Percentiles rank a stretch among this genome's conserved stretches.
Evolutionary conservation across 805 yeast species (phyloP).

Genomic region (Zygoascus tannicola): DNA sequence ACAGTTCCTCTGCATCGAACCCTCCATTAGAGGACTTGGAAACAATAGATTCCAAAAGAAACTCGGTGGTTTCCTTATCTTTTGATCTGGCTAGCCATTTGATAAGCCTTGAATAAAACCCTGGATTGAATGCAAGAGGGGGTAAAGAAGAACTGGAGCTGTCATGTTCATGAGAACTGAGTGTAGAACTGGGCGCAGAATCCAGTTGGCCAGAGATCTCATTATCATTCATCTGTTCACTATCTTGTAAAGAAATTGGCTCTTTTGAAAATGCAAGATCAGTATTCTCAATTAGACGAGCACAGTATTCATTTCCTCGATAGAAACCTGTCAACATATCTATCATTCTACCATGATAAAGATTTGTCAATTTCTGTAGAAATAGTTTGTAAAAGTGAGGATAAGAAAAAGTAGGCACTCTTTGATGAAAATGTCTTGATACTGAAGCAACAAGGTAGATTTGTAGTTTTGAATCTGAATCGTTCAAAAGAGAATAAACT

Average conservation of each 20-base stretch:
- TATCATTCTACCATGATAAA: constrained; percentile 1
- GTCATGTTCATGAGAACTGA: background rate
- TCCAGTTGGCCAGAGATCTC: background rate
- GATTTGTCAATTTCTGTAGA: constrained; percentile 7
- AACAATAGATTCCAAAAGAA: constrained; percentile 12
- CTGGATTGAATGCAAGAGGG: constrained; percentile 4
- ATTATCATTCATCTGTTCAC: background rate
- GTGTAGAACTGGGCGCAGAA: background rate
- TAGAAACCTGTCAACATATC: constrained; percentile 6
- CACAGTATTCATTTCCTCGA: constrained; percentile 10
- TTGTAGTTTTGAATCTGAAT: constrained; percentile 5
- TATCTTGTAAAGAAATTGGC: background rate
- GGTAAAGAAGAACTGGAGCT: background rate
- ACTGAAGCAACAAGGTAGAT: constrained; percentile 10
- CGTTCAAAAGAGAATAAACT: constrained; percentile 6
- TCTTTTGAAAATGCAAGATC: background rate
- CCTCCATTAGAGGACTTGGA: background rate
- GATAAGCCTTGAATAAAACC: constrained; percentile 8
- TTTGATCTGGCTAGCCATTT: constrained; percentile 6
- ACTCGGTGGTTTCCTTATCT: constrained; percentile 8
- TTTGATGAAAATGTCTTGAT: constrained; percentile 5
- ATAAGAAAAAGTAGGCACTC: constrained; percentile 10
- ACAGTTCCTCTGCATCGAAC: constrained; percentile 3
- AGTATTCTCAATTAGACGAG: constrained; percentile 5
- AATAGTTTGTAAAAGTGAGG: constrained; percentile 11